These are phyloP conservation scores for Carpinus fangiana DNA, from an alignment of 306 rosid species.

Conservation along the genomic window DNA sequence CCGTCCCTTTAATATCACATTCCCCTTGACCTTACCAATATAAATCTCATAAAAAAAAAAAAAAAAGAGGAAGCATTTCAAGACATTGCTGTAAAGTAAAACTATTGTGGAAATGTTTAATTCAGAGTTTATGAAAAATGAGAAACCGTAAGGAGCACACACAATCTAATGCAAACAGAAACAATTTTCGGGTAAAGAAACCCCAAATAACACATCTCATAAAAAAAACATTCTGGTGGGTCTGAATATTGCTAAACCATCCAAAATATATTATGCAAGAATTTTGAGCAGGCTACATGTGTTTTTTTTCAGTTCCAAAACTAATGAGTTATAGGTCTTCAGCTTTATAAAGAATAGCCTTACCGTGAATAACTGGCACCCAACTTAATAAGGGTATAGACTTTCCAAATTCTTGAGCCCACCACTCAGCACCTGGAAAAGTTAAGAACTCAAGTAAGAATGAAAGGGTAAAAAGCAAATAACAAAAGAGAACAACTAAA, in stretches of 20 bases:
- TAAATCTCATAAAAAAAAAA: neutral
- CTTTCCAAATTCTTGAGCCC: constrained; percentile 72
- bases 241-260: neutral
- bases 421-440: constrained; percentile 87
- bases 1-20: neutral
- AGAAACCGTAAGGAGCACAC: neutral
- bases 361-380: constrained; percentile 72
- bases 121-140: neutral
- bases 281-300: neutral
- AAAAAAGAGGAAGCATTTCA: neutral
- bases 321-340: constrained; percentile 10
- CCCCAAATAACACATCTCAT: neutral
- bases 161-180: neutral
- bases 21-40: neutral
- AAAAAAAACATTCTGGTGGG: neutral
- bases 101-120: neutral
- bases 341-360: constrained; percentile 20
- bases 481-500: neutral
- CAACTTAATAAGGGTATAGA: constrained; percentile 76
- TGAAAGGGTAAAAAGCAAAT: neutral
- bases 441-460: constrained; percentile 6
- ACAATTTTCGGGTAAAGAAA: neutral
- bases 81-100: neutral
- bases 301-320: constrained; percentile 17
- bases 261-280: constrained; percentile 10